A percentile compares a stretch with the other conserved stretches of the same genome.
Evolutionary conservation across 805 yeast genomes (phyloP).

Genomic region (Sugiyamaella boreocaroliniensis): DNA sequence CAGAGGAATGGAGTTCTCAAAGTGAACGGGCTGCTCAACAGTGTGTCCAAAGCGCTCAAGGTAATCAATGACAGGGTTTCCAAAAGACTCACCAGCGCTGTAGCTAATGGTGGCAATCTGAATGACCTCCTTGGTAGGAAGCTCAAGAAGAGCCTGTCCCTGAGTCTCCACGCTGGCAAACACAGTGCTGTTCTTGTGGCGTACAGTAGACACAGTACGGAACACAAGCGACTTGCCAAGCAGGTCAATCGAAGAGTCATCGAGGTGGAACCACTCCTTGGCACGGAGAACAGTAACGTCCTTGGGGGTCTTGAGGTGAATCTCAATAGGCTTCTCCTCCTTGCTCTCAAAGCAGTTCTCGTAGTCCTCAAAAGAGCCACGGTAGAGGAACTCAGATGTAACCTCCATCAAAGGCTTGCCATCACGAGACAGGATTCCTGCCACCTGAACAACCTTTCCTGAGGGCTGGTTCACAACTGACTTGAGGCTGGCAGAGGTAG

Average conservation of each 20-base stretch:
- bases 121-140: constrained; percentile 83
- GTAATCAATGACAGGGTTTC: constrained; percentile 96
- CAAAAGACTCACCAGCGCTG: constrained; percentile 87
- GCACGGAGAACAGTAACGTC: constrained; percentile 90
- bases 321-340: constrained; percentile 79
- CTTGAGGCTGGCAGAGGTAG: constrained; percentile 75
- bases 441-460: constrained; percentile 94
- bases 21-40: constrained; percentile 86
- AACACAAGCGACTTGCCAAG: constrained; percentile 77
- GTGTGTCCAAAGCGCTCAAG: constrained; percentile 85
- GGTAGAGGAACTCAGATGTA: constrained; percentile 89
- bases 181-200: constrained; percentile 68
- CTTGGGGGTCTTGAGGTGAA: constrained; percentile 64
- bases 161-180: constrained; percentile 73
- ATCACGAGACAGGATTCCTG: constrained; percentile 77
- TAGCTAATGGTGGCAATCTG: constrained; percentile 80
- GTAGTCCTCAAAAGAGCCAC: constrained; percentile 84
- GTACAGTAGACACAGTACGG: constrained; percentile 78
- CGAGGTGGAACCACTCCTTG: constrained; percentile 96
- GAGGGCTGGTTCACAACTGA: constrained; percentile 86
- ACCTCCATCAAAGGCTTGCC: constrained; percentile 85
- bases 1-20: constrained; percentile 87
- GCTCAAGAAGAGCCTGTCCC: constrained; percentile 81
- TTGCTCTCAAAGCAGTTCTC: constrained; percentile 87
- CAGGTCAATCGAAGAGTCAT: constrained; percentile 51